Base-by-base conservation (phyloP, 2,329 filamentous ascomycete genomes). In the Blastomyces percursus region DNA sequence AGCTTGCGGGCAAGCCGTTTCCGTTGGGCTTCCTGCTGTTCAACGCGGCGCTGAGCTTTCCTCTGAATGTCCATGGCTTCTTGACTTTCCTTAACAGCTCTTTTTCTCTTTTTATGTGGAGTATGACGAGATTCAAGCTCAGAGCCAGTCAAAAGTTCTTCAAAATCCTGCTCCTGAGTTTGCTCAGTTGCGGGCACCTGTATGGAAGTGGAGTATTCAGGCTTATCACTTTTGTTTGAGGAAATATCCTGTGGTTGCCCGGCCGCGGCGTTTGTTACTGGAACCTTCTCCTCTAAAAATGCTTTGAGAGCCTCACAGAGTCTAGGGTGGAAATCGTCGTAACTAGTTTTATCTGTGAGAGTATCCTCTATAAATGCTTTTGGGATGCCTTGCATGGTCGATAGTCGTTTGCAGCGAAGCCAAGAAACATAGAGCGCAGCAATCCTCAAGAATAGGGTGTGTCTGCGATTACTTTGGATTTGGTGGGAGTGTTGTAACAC, bases 61-160 rank as follows among this genome's bases (percentile, higher is more conserved):
- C 82, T 78, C 67, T 87, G 82, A 40, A 84, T 76, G 50, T 81
- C 76, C 51, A 81, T 77, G 0, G 82, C 80, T 46, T 78, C 73
- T 60, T 78, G 70, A 65, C 73, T 76, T 69, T 86, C 78, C 46
- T 80, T 77, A 11, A 79, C 72, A 21, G 79, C 72, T 27, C 74
- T 74, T 65, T 79, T 80, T 55, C 78, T 75, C 63, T 78, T 79
- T 64, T 78, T 81, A 67, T 77, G 75, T 21, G 77, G 71, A n/a
- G 76, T 71, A 48, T 70, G 63, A n/a, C 65, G 62, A 21, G 69
- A 70, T 44, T 65, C 64, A 19, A 69, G 67, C 32, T 73, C 68
- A 35, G 68, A 64, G 40, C 68, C 61, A 30, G 56, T 32, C 60
- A 64, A 63, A 63, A 59, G 19, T 55, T 59, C 66, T 64, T 66